Conservation (phyloP, 352 stramenopile genomes). For the Pythium aquatile region DNA sequence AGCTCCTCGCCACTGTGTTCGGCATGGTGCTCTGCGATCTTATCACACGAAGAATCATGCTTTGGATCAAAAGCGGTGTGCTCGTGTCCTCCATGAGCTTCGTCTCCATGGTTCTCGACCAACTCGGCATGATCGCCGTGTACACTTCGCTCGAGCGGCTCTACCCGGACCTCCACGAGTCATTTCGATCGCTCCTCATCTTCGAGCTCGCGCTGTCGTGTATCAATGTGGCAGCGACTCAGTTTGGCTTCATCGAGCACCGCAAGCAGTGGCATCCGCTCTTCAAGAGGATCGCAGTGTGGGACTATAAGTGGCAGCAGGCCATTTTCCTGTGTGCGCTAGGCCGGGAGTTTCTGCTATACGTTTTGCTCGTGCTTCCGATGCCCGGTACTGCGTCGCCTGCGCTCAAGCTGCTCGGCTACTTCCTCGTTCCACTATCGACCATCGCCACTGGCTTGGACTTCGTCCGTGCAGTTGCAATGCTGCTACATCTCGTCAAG, state of each 20-base stretch:
- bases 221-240: constrained; percentile 52
- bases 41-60: constrained; percentile 46
- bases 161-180: constrained; percentile 40
- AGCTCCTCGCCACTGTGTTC: constrained; percentile 41
- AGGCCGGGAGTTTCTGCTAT: constrained; percentile 57
- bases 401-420: constrained; percentile 34
- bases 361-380: constrained; percentile 61
- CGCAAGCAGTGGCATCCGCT: constrained; percentile 61
- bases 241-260: constrained; percentile 55
- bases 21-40: constrained; percentile 63
- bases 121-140: constrained; percentile 49
- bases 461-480: constrained; percentile 49
- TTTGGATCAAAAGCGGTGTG: constrained; percentile 76
- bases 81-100: constrained; percentile 71
- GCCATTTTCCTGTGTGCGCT: constrained; percentile 50
- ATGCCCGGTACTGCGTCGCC: constrained; percentile 28
- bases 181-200: constrained; percentile 47
- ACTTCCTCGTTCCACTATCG: constrained; percentile 58
- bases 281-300: constrained; percentile 58
- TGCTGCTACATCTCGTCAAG: constrained; percentile 52
- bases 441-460: constrained; percentile 56
- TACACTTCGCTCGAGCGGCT: constrained; percentile 57
- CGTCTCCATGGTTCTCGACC: constrained; percentile 67
- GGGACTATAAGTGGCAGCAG: constrained; percentile 46
- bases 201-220: constrained; percentile 58